Percentiles rank a stretch among this genome's conserved stretches.
Evolutionary conservation across 2,329 filamentous ascomycete species (phyloP).

Genomic region (Colletotrichum kahawae): DNA sequence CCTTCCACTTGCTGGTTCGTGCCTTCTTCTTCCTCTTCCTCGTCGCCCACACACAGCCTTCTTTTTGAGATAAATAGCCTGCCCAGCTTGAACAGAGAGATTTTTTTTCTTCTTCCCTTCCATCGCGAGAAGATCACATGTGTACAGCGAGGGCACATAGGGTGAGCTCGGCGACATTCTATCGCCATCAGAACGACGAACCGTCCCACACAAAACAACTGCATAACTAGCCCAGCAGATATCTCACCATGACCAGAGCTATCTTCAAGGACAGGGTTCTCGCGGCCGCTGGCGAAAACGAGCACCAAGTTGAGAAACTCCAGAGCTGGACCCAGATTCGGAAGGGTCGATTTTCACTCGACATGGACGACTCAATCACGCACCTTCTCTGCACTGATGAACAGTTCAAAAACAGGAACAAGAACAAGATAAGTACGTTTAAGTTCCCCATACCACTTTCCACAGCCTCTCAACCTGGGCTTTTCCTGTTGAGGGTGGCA

Average conservation of each 20-base stretch:
- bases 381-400: conserved; percentile 73
- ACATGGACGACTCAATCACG: conserved; percentile 63
- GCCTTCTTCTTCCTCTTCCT: not conserved
- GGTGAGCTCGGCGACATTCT: not conserved
- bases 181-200: not conserved
- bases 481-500: not conserved
- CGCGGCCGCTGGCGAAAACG: conserved; percentile 59
- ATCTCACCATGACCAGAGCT: conserved; percentile 14
- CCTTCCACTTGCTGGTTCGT: not conserved
- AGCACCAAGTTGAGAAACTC: conserved; percentile 59
- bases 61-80: not conserved
- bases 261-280: conserved; percentile 61
- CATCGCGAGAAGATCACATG: not conserved
- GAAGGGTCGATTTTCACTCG: conserved; percentile 61
- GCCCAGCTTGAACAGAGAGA: not conserved
- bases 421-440: conserved; percentile 7
- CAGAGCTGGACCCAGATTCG: conserved; percentile 68
- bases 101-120: not conserved
- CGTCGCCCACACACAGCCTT: not conserved
- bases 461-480: not conserved
- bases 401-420: conserved; percentile 53
- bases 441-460: no score
- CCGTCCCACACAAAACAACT: not conserved
- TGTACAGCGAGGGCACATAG: not conserved
- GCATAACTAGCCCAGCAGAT: not conserved